Percentiles rank a stretch among this genome's conserved stretches.
phyloP scores from a whole-genome alignment of 192 early-diverging fungal species.

The Podila clonocystis region DNA sequence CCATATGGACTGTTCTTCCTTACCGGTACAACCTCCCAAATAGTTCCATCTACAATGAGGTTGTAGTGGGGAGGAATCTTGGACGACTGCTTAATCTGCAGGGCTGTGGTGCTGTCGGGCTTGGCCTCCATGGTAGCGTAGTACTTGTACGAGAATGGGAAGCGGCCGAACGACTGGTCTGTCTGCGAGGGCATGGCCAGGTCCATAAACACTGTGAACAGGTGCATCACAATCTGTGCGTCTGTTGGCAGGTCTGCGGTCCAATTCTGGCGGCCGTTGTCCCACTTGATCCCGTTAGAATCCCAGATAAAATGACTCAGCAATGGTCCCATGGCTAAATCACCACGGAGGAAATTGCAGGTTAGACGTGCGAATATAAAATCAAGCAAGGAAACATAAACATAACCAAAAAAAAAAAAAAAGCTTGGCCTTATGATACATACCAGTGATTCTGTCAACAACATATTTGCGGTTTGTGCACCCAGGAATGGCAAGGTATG shows the following conservation, averaged over 20 bases:
- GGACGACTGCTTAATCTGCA: constrained; percentile 66
- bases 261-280: constrained; percentile 27
- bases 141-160: constrained; percentile 65
- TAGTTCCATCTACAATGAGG: constrained; percentile 60
- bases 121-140: constrained; percentile 60
- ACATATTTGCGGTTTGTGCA: constrained; percentile 47
- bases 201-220: constrained; percentile 70
- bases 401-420: too few species aligned
- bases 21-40: constrained; percentile 64
- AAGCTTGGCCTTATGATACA: too few species aligned
- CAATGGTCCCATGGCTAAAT: constrained; percentile 40
- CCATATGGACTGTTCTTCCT: constrained; percentile 54
- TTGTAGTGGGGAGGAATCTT: constrained; percentile 63
- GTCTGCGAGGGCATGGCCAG: constrained; percentile 58
- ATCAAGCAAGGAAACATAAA: neutral
- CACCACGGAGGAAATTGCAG: neutral
- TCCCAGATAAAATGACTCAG: constrained; percentile 46
- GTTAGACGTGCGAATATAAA: neutral
- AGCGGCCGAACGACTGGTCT: constrained; percentile 52
- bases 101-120: constrained; percentile 56
- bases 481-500: constrained; percentile 40
- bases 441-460: constrained; percentile 41
- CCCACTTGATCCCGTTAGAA: constrained; percentile 36
- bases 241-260: constrained; percentile 58
- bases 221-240: constrained; percentile 67